These are phyloP conservation scores for Puccinia sorghi DNA, from an alignment of 1,284 basidiomycete species.

Conservation along the genomic window DNA sequence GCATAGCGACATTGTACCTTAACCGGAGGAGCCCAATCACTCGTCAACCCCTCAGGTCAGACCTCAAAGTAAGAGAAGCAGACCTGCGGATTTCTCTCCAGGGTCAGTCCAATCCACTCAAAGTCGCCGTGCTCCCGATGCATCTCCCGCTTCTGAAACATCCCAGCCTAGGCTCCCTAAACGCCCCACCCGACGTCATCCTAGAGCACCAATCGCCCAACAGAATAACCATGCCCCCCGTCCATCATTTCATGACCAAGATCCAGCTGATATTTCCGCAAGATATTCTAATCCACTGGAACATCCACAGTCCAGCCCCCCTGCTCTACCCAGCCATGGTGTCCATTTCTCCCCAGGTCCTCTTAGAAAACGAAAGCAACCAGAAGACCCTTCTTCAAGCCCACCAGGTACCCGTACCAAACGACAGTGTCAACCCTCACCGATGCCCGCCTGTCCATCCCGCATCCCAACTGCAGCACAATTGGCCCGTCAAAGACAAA, in stretches of 20 bases:
- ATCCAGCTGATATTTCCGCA: not conserved
- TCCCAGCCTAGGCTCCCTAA: not conserved
- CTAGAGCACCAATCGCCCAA: not conserved
- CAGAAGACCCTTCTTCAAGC: slow-evolving; percentile 1
- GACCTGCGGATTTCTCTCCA: not conserved
- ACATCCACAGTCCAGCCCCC: not conserved
- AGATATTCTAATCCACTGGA: not conserved
- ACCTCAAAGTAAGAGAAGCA: not conserved
- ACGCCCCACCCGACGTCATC: too few relatives aligned
- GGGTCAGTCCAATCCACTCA: not conserved
- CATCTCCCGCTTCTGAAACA: not conserved
- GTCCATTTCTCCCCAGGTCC: not conserved
- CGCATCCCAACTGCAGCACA: slow-evolving; percentile 5
- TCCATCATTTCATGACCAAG: not conserved
- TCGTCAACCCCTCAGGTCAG: not conserved
- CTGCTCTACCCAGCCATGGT: not conserved
- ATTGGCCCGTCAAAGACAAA: not conserved
- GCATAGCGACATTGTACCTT: not conserved
- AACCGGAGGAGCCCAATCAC: not conserved
- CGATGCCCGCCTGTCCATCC: not conserved
- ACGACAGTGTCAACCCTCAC: not conserved
- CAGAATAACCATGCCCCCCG: not conserved
- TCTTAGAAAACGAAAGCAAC: slow-evolving; percentile 2
- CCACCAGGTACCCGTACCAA: not conserved
- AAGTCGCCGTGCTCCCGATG: not conserved